Evolutionary conservation across 2,329 filamentous ascomycete genomes (phyloP), one percentile per base, ranked within the genome.

Genomic region (Trichoderma afroharzianum): DNA sequence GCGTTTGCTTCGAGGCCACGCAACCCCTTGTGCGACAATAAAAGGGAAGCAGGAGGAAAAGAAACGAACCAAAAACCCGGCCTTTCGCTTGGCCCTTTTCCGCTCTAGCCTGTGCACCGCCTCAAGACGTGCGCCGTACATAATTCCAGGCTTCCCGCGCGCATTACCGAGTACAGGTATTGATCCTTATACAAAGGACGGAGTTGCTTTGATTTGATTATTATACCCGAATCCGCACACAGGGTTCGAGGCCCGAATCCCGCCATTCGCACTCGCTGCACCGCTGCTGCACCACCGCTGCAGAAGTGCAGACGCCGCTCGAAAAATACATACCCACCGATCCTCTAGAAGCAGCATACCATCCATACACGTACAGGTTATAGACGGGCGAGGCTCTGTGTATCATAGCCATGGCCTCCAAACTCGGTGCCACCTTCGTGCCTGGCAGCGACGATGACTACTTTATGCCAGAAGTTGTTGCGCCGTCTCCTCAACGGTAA

Each of bases 401-500:
- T 50, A 53, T 63, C 69, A 75, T 77, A 70, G 74, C 63, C 50
- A 78, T 78, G 77, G 63, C 75, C 47, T 70, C 71, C 69, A 79
- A 79, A 69, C 74, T 88, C 74, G 85, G 85, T 77, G 87, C 87
- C 73, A 89, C 87, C 61, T 89, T 89, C 78, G 86, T 88, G 71
- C 87, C 87, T 39, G 86, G 87, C 72, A 87, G 86, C 69, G 83
- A 84, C 71, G 87, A 89, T 78, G 87, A 89, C 79, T 89, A 87
- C 77, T 88, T 86, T 78, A 87, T 89, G 86, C 87, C 87, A 73
- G 86, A 89, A 77, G 87, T 89, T 74, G 80, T 88, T 74, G 87
- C 87, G 71, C 87, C 87, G 72, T 80, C 85, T 63, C 87, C 87
- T 74, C 87, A 89, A 81, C 84, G 87, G 87, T 89, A 78, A 77